Percentiles rank a stretch among this genome's conserved stretches.
phyloP scores from a whole-genome alignment of 129 eudicot genomes.

The Pulicaria dysenterica region DNA sequence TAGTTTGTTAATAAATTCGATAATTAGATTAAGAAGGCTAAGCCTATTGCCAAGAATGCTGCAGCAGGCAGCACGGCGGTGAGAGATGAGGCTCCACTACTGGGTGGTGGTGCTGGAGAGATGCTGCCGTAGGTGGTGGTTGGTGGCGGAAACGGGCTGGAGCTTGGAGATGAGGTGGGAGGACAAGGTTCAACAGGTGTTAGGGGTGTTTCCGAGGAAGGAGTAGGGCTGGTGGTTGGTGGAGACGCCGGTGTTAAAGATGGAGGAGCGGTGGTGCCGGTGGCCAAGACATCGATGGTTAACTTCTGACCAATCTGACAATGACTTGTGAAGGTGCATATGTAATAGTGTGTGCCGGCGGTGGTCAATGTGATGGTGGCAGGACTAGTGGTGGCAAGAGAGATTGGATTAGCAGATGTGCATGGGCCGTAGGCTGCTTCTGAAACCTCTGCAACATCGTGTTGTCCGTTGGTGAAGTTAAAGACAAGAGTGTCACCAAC shows the following conservation, averaged over 20 bases:
- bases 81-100: constrained; percentile 25
- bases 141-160: constrained; percentile 7
- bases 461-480: constrained; percentile 29
- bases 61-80: constrained; percentile 36
- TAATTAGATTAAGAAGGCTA: constrained; percentile 33
- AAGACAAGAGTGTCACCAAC: constrained; percentile 36
- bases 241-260: constrained; percentile 20
- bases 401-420: constrained; percentile 24
- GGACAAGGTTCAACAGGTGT: constrained; percentile 14
- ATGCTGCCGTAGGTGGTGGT: not conserved
- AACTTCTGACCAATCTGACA: constrained; percentile 36
- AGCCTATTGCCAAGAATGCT: constrained; percentile 34
- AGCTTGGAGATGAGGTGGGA: constrained; percentile 10
- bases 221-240: constrained; percentile 24
- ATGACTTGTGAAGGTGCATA: constrained; percentile 36
- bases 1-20: not conserved
- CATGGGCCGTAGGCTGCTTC: constrained; percentile 19
- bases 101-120: not conserved
- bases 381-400: constrained; percentile 22
- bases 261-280: constrained; percentile 2
- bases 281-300: constrained; percentile 17
- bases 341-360: constrained; percentile 25
- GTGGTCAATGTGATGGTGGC: constrained; percentile 16
- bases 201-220: constrained; percentile 15
- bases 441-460: constrained; percentile 28